These are phyloP conservation scores for Zygoascus bituminiphila DNA, from an alignment of 805 yeast genomes.

Conservation along the genomic window DNA sequence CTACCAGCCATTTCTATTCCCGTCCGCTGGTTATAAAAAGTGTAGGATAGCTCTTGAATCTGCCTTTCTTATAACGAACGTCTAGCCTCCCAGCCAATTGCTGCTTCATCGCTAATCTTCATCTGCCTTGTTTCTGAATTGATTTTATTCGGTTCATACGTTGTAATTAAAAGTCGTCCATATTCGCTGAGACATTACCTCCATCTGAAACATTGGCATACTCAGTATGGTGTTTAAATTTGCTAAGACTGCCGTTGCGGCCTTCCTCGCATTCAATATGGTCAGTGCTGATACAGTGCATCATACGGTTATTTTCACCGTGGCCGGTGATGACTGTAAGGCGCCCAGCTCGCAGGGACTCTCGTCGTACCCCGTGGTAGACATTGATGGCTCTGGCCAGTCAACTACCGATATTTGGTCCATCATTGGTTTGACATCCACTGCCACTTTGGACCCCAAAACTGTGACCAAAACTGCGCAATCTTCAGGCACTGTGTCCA, in stretches of 20 bases:
- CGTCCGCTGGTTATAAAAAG: not conserved
- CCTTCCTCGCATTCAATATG: not conserved
- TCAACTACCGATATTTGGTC: conserved; percentile 1
- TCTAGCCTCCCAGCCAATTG: too few relatives aligned
- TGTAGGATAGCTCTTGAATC: too few relatives aligned
- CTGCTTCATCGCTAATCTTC: too few relatives aligned
- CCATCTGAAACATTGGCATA: not conserved
- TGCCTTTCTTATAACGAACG: too few relatives aligned
- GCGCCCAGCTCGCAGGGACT: not conserved
- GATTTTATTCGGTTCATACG: too few relatives aligned
- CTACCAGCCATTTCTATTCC: not conserved
- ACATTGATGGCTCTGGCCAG: conserved; percentile 16
- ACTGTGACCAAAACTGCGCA: conserved; percentile 6
- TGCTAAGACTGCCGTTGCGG: not conserved
- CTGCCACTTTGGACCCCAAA: conserved; percentile 4
- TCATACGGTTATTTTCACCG: conserved; percentile 8
- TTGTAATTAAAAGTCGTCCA: too few relatives aligned
- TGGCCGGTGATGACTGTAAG: conserved; percentile 7
- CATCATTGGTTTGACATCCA: conserved; percentile 2
- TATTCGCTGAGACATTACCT: not conserved
- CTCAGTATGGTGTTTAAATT: not conserved
- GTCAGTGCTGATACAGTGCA: conserved; percentile 3
- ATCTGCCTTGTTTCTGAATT: too few relatives aligned
- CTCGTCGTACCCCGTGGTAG: conserved; percentile 19
- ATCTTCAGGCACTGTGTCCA: not conserved